These are phyloP conservation scores for Lachancea sp. DNA, from an alignment of 805 yeast genomes.

Conservation along the genomic window DNA sequence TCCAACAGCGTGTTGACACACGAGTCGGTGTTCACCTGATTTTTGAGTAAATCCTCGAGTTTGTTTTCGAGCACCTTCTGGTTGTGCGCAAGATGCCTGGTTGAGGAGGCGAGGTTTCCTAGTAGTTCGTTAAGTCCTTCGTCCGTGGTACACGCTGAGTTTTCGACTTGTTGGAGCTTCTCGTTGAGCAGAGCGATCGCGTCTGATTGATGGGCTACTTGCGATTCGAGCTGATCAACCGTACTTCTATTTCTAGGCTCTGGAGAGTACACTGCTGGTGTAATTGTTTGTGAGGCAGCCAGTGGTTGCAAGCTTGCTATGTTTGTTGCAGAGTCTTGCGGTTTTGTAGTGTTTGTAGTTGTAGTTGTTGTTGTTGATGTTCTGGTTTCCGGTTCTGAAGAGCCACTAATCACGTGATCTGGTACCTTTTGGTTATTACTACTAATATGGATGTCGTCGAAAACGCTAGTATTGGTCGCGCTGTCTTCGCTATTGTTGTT, in stretches of 20 bases:
- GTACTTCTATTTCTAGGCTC: neutral
- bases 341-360: neutral
- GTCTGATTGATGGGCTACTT: conserved; percentile 7
- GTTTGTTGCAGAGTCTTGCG: neutral
- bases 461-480: neutral
- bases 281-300: too few species aligned
- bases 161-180: conserved; percentile 9
- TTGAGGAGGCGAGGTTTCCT: conserved; percentile 22
- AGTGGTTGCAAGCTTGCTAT: too few species aligned
- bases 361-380: conserved; percentile 1
- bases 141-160: conserved; percentile 10
- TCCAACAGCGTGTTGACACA: conserved; percentile 23
- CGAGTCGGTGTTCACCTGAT: conserved; percentile 33
- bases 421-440: neutral
- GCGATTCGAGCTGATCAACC: conserved; percentile 2
- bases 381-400: neutral
- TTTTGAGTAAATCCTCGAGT: conserved; percentile 31
- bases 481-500: neutral
- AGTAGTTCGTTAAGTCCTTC: conserved; percentile 12
- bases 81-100: conserved; percentile 29
- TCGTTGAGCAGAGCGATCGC: conserved; percentile 8
- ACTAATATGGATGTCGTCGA: neutral
- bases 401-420: neutral
- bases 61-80: conserved; percentile 33
- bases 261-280: too few species aligned